Evolutionary conservation across 768 basidiomycete genomes (phyloP).

Genomic region (Leucocoprinus leucothites): DNA sequence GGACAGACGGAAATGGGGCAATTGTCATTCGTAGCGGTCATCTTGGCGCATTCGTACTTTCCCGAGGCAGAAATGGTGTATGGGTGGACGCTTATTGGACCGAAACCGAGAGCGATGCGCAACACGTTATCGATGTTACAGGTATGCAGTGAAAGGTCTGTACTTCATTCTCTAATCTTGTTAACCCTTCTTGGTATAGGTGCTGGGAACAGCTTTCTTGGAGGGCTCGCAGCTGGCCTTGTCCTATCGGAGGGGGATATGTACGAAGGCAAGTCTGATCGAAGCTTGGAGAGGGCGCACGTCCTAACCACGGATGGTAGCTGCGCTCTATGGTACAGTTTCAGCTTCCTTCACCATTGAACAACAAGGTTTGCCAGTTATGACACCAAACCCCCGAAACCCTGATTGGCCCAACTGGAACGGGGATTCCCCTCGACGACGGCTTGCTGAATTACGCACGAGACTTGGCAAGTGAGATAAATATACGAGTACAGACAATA

Average conservation of each 20-base stretch:
- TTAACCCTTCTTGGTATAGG: conserved; percentile 39
- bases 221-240: conserved; percentile 78
- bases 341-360: conserved; percentile 84
- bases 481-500: conserved; percentile 34
- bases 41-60: conserved; percentile 67
- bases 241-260: conserved; percentile 51
- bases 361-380: conserved; percentile 68
- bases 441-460: conserved; percentile 51
- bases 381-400: conserved; percentile 31
- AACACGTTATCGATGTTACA: conserved; percentile 76
- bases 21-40: conserved; percentile 76
- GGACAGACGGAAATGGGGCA: conserved; percentile 43
- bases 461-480: conserved; percentile 31
- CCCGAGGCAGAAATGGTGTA: conserved; percentile 28
- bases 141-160: conserved; percentile 42
- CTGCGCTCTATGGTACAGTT: conserved; percentile 70
- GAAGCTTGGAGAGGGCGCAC: not conserved
- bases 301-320: conserved; percentile 32
- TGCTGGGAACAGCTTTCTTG: conserved; percentile 89
- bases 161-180: conserved; percentile 5
- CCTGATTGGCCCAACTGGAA: conserved; percentile 55
- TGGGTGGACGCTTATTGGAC: conserved; percentile 82
- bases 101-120: conserved; percentile 29
- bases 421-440: conserved; percentile 54
- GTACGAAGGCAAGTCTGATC: conserved; percentile 51